Conservation (phyloP, 1,284 basidiomycete genomes). For the Fomitopsis palustris region DNA sequence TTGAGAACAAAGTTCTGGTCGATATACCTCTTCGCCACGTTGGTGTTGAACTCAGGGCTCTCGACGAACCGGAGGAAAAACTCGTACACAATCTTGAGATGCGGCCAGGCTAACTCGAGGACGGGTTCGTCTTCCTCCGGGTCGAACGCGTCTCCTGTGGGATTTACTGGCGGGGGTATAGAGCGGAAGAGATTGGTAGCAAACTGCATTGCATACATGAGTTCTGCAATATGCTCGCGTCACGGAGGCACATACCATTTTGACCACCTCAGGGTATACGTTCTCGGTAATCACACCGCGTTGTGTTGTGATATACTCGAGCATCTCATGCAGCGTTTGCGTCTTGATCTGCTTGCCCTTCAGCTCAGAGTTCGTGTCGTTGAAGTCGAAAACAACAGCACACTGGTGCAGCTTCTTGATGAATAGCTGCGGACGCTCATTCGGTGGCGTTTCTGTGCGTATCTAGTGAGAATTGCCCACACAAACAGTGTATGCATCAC, state of each 20-base stretch:
- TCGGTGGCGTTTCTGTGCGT: conserved; percentile 78
- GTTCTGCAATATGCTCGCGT: not conserved
- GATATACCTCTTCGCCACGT: conserved; percentile 96
- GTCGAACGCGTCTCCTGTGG: conserved; percentile 96
- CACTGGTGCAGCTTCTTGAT: conserved; percentile 96
- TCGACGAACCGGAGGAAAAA: conserved; percentile 99
- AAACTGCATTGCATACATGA: conserved; percentile 55
- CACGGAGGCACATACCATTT: conserved; percentile 72
- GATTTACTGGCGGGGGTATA: conserved; percentile 99
- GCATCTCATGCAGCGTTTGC: conserved; percentile 96
- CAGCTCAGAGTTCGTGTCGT: conserved; percentile 94
- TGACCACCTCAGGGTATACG: conserved; percentile 98
- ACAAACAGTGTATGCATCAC: conserved; percentile 27
- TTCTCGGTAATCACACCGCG: conserved; percentile 95
- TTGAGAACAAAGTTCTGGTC: conserved; percentile 96
- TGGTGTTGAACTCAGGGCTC: conserved; percentile 97
- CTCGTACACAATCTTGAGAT: conserved; percentile 99
- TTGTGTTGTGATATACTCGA: conserved; percentile 98
- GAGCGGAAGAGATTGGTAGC: conserved; percentile 97
- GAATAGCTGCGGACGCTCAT: conserved; percentile 89
- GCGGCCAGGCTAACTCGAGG: conserved; percentile 98
- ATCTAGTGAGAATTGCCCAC: conserved; percentile 1
- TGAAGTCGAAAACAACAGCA: conserved; percentile 97
- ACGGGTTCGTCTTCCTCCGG: conserved; percentile 99
- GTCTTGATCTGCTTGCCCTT: conserved; percentile 99